Base-by-base conservation (phyloP, 495 filamentous ascomycete genomes). In the Aspergillus affinis region DNA sequence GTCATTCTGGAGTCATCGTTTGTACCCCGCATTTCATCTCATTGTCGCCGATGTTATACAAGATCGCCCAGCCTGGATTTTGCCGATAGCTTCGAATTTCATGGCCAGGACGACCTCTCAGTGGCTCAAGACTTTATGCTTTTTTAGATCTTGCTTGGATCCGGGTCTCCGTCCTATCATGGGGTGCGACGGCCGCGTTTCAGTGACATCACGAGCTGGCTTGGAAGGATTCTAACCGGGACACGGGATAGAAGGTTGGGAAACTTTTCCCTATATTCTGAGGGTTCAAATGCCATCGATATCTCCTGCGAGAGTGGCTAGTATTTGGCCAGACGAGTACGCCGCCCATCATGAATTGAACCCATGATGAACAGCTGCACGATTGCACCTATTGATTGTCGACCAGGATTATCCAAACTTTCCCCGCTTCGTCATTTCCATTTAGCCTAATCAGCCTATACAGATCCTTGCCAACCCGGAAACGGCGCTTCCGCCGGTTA, bases 401-500 rank as follows among this genome's bases (percentile, higher is more conserved):
- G 36, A 41, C 36, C 36, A 41, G 36, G 36, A 41, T 41, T 12
- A 2, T 4, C 12, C 36, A 15, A 15, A 41, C 10, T 41, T 41
- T 41, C 36, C 36, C 36, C 36, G 10, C 36, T 41, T 41, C 36
- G n/a, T 13, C 44, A 21, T 5, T 17, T 48, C 0, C 17, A 27
- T 57, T 49, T 41, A 32, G 46, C 45, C 45, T 21, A 29, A 52
- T 52, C 27, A 45, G 48, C 15, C 29, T 46, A 45, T 46, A 57
- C 29, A 32, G 2, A 30, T 26, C 23, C 17, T 10, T 45, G 41
- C 54, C 48, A 51, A 51, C 29, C 48, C 50, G 17, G 52, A 47
- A 12, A 29, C 19, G 21, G 57, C 57, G 15, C 21, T 41, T 36
- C 56, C 46, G 56, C 47, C 48, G 57, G 48, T 46, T 59, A 59